A percentile compares a stretch with the other conserved stretches of the same genome.
Conservation (phyloP, 495 filamentous ascomycete genomes). For the Lophiotrema nucula region DNA sequence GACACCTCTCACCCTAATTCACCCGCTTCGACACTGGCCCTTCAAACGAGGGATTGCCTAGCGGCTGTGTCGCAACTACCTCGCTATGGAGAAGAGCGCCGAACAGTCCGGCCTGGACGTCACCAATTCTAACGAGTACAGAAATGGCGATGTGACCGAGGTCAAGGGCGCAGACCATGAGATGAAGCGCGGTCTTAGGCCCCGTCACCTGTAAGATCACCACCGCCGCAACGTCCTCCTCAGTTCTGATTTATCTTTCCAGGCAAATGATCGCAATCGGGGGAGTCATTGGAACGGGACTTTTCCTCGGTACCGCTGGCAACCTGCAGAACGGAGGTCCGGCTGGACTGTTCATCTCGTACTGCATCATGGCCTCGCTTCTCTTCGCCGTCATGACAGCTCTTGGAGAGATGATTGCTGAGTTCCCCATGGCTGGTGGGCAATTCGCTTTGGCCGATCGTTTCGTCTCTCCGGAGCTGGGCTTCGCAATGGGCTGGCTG, state of each 20-base stretch:
- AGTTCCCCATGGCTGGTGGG: slow-evolving; percentile 71
- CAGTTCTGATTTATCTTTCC: too few species aligned
- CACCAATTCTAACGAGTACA: too few species aligned
- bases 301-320: slow-evolving; percentile 67
- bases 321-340: slow-evolving; percentile 62
- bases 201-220: background rate
- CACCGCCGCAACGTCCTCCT: too few species aligned
- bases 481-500: slow-evolving; percentile 78
- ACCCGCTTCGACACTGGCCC: too few species aligned
- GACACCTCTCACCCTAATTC: too few species aligned
- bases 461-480: slow-evolving; percentile 60
- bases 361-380: slow-evolving; percentile 61
- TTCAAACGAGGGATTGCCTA: too few species aligned
- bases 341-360: slow-evolving; percentile 63
- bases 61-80: too few species aligned
- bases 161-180: too few species aligned
- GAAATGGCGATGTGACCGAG: too few species aligned
- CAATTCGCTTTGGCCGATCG: slow-evolving; percentile 59
- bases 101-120: too few species aligned
- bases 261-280: slow-evolving; percentile 41
- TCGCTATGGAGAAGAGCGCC: too few species aligned
- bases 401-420: slow-evolving; percentile 68
- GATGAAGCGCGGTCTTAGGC: too few species aligned
- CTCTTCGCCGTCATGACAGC: slow-evolving; percentile 57
- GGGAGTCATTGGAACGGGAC: slow-evolving; percentile 70